A percentile compares a stretch with the other conserved stretches of the same genome.
These are phyloP conservation scores for Didymella arachidicola DNA, from an alignment of 2,329 filamentous ascomycete species.

Conservation along the genomic window DNA sequence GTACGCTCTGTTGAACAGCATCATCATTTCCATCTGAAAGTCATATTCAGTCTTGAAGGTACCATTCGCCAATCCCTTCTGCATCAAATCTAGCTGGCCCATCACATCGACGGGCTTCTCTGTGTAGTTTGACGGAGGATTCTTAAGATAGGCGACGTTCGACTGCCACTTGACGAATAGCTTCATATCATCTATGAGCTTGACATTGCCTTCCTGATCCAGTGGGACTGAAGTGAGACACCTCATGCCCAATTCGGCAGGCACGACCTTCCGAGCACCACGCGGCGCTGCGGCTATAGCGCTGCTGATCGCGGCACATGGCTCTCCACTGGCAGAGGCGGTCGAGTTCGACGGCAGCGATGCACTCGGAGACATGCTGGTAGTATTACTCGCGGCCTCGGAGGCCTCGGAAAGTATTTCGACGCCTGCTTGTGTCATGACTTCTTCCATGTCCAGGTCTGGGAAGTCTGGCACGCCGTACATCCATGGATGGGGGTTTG, in stretches of 20 bases:
- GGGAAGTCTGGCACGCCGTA: constrained; percentile 44
- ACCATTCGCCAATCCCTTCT: constrained; percentile 37
- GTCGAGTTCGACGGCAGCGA: constrained; percentile 27
- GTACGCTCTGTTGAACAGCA: constrained; percentile 48
- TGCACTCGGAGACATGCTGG: constrained; percentile 22
- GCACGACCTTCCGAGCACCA: constrained; percentile 38
- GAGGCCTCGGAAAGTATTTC: constrained; percentile 22
- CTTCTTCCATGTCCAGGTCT: constrained; percentile 38
- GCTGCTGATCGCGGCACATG: constrained; percentile 44
- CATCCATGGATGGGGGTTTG: constrained; percentile 42
- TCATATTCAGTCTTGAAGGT: constrained; percentile 52
- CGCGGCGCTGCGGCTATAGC: constrained; percentile 37
- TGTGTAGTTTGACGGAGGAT: constrained; percentile 48
- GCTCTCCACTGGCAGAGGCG: constrained; percentile 35
- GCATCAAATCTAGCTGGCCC: constrained; percentile 47
- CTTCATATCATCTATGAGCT: constrained; percentile 47
- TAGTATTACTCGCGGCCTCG: constrained; percentile 28
- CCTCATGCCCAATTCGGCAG: constrained; percentile 45
- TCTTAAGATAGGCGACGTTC: constrained; percentile 50
- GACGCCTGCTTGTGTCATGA: constrained; percentile 37
- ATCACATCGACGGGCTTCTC: constrained; percentile 52
- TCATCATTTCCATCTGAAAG: constrained; percentile 49
- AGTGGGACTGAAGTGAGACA: constrained; percentile 51
- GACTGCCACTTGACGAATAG: constrained; percentile 51
- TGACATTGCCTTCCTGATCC: constrained; percentile 42